These are phyloP conservation scores for Podila epicladia DNA, from an alignment of 192 early-diverging fungal species.

Conservation along the genomic window DNA sequence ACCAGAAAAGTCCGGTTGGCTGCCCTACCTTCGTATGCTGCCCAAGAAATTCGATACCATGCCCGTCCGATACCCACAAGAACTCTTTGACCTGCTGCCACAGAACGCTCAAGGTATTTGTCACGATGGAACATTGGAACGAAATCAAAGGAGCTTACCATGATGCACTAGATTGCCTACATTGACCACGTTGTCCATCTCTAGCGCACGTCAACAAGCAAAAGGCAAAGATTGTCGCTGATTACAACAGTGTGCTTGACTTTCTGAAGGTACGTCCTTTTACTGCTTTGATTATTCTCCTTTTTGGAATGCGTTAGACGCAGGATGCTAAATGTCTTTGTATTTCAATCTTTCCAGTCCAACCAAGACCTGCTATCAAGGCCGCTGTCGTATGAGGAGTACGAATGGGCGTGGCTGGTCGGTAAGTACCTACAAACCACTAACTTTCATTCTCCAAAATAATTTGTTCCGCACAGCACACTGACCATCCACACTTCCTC, in stretches of 20 bases:
- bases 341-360: conserved; percentile 2
- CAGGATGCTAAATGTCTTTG: neutral
- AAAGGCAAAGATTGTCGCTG: conserved; percentile 54
- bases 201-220: conserved; percentile 57
- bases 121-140: no score
- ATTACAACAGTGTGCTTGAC: conserved; percentile 43
- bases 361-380: conserved; percentile 18
- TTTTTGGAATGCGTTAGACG: neutral
- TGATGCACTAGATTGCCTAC: no score
- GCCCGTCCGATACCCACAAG: conserved; percentile 56
- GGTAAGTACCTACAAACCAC: conserved; percentile 42
- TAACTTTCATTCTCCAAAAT: neutral
- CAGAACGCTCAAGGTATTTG: conserved; percentile 49
- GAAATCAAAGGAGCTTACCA: no score
- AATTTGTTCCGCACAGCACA: neutral
- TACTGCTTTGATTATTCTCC: neutral
- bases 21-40: conserved; percentile 57
- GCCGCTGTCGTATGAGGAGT: conserved; percentile 52
- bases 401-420: conserved; percentile 71
- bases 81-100: conserved; percentile 49
- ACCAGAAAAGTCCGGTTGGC: conserved; percentile 53
- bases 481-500: neutral
- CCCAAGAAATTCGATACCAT: conserved; percentile 64
- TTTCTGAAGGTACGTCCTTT: neutral
- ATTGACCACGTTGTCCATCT: neutral